Evolutionary conservation across 2,329 filamentous ascomycete species (phyloP).

Genomic region (Xylariaceae sp.): DNA sequence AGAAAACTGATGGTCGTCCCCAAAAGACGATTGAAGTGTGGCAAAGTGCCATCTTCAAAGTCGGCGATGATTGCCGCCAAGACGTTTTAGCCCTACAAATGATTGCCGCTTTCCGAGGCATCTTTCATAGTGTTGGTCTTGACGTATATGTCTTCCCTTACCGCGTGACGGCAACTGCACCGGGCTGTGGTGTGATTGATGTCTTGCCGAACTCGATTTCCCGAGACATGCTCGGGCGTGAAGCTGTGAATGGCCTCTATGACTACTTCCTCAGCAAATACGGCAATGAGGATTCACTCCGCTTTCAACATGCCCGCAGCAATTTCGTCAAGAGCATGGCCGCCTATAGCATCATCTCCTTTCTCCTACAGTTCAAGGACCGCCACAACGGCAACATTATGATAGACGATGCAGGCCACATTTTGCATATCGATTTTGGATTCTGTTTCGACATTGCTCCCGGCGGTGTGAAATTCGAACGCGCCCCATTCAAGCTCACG

Average conservation of each 20-base stretch:
- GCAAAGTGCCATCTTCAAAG: constrained; percentile 99
- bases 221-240: constrained; percentile 95
- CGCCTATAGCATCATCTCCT: constrained; percentile 94
- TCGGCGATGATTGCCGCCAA: constrained; percentile 96
- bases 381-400: constrained; percentile 99
- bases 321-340: constrained; percentile 99
- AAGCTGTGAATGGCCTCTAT: constrained; percentile 95
- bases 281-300: constrained; percentile 88
- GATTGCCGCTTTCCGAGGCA: constrained; percentile 94
- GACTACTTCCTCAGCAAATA: constrained; percentile 98
- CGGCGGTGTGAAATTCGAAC: constrained; percentile 94
- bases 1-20: constrained; percentile 31
- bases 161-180: constrained; percentile 92
- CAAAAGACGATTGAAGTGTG: constrained; percentile 79
- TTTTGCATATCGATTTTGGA: constrained; percentile 97
- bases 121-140: constrained; percentile 90
- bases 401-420: constrained; percentile 95
- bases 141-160: constrained; percentile 98
- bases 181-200: constrained; percentile 96
- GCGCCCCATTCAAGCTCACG: constrained; percentile 96
- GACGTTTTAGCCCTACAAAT: constrained; percentile 95
- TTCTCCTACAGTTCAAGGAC: constrained; percentile 97
- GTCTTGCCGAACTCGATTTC: constrained; percentile 97
- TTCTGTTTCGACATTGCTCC: constrained; percentile 99
- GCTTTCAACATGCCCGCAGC: constrained; percentile 88